Percentiles rank a stretch among this genome's conserved stretches.
These are phyloP conservation scores for Elsinoe fawcettii DNA, from an alignment of 2,329 filamentous ascomycete species.

Conservation along the genomic window DNA sequence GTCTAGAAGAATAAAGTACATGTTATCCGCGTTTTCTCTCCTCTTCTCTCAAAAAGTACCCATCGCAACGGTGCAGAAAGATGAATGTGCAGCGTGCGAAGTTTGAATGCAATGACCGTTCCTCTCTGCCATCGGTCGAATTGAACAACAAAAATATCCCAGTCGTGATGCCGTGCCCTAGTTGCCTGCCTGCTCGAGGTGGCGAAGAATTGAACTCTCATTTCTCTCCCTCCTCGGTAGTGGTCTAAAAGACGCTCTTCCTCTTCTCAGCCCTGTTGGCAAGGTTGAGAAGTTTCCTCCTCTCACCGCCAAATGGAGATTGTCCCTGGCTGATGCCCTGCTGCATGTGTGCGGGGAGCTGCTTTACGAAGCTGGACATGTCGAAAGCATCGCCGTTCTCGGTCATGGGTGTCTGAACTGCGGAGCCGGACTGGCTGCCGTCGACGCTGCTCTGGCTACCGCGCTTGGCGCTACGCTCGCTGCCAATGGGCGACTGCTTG, in stretches of 20 bases:
- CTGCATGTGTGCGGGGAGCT: conserved; percentile 27
- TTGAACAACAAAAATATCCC: background rate
- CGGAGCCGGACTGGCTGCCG: conserved; percentile 29
- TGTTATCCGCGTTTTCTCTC: background rate
- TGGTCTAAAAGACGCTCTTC: conserved; percentile 47
- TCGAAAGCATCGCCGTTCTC: conserved; percentile 31
- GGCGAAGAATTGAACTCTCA: background rate
- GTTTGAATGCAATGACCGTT: background rate
- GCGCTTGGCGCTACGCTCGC: conserved; percentile 33
- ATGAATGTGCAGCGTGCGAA: background rate
- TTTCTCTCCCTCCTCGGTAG: background rate
- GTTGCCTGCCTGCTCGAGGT: background rate
- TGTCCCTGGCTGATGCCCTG: conserved; percentile 13
- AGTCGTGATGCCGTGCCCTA: conserved; percentile 7
- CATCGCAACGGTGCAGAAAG: background rate
- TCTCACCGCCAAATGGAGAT: conserved; percentile 11
- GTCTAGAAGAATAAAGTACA: conserved; percentile 13
- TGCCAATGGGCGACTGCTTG: conserved; percentile 34
- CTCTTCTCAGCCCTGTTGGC: conserved; percentile 84
- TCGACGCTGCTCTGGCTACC: conserved; percentile 28
- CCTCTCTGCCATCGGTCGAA: background rate
- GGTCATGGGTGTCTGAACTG: conserved; percentile 53
- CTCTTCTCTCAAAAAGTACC: background rate
- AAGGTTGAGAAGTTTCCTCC: conserved; percentile 80
- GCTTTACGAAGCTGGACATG: conserved; percentile 23